Base-by-base conservation (phyloP, 139 green algal genomes). In the Chlamydomonas sphaeroides region DNA sequence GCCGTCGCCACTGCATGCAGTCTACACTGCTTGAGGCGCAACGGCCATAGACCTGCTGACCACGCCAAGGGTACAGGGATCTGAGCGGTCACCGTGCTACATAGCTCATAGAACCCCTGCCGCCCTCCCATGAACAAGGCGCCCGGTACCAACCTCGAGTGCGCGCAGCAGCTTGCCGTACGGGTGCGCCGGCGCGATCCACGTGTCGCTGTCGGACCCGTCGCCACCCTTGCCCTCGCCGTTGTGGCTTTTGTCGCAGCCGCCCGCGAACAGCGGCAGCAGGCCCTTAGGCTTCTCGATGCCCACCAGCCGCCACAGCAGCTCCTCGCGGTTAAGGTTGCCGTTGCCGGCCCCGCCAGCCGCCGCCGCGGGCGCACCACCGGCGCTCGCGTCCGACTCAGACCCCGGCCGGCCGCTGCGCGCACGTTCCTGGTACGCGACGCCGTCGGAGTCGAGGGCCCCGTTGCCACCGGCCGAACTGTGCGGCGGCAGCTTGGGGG, bases 231-330 rank as follows among this genome's bases (percentile, higher is more conserved):
- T 75, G 11, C 26, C 35, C 32, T 57, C 48, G 7, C 35, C 33
- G 20, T 67, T 51, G 30, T 36, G 23, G 26, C 7, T 4, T 17
- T 65, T 51, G 42, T 59, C 39, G 30, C n/a, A 0, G 8, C 41
- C 59, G 17, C 39, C 41, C 20, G 45, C 42, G 36, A 84, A 84
- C 26, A 84, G 65, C 65, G 77, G 77, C 48, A 84, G 63, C 65
- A 84, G 26, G 35, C 72, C 51, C 65, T 75, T 56, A 5, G 77
- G 77, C 49, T 75, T 76, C 35, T 84, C 65, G 33, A 84, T 75
- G 18, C 77, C 77, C 26, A 84, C 77, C 45, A 84, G 38, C 65
- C 36, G 38, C 77, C 77, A 84, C 21, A 84, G 48, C 45, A 75
- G 49, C 42, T 84, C 77, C 48, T 84, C 77, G 3, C 49, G 30